Base-by-base conservation (phyloP, 768 basidiomycete genomes). In the Leccinum sublutescens region DNA sequence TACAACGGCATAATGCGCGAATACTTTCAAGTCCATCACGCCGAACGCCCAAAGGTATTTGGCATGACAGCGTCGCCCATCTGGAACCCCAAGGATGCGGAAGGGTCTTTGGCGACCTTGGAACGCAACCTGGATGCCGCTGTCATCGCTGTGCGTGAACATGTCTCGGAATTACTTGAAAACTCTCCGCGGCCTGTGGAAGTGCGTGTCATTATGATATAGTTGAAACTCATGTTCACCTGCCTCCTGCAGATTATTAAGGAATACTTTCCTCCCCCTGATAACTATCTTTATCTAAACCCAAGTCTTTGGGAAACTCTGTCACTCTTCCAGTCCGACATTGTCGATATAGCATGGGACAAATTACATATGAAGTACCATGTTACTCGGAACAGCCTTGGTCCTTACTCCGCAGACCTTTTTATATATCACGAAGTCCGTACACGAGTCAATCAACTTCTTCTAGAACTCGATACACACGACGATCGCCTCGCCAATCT, bases 41-140 rank as follows among this genome's bases (percentile, higher is more conserved):
- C 66, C 1, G 66, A 75, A 19, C 78, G 88, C n/a, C 90, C 91
- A 10, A 93, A 90, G 69, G 79, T 96, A n/a, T 91, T 95, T 60
- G 94, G 94, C 3, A 89, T 96, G 87, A 95, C 94, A 0, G 94
- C 94, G 0, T 93, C 91, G 17, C 93, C 93, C 0, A 85, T 93
- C 25, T 93, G 89, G 88, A 89, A 91, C 62, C 80, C 84, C 12
- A 87, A 83, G 62, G 82, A 91, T 54, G 85, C 91, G 0, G 71
- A 76, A 19, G 81, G 80, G 23, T 89, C 89, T 3, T 74, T 95
- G 19, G 68, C 76, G 21, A 77, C 78, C 0, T 76, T 93, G 3
- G 91, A 95, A 70, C 75, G 76, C 47, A 91, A 88, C 64, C 64
- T 93, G 71, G 81, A 91, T 70, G 81, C 89, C 19, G 88, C 84